A percentile compares a stretch with the other conserved stretches of the same genome.
Conservation (phyloP, 2,329 filamentous ascomycete species). For the Dactylonectria estremocensis region DNA sequence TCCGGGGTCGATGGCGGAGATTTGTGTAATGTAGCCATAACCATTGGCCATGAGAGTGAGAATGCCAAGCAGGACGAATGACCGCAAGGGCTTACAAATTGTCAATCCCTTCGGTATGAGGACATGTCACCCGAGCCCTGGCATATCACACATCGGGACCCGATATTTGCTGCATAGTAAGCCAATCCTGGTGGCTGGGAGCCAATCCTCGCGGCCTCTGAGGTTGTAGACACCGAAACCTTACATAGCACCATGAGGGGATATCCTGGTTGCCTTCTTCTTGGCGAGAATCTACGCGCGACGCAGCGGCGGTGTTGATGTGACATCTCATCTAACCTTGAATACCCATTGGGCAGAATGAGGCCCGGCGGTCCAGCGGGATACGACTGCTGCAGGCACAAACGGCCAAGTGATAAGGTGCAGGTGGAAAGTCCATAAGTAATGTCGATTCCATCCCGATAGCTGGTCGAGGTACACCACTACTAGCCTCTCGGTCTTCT, state of each 20-base stretch:
- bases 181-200: neutral
- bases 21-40: neutral
- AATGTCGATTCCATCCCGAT: neutral
- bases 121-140: neutral
- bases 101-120: neutral
- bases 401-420: neutral
- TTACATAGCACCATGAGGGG: too few relatives aligned
- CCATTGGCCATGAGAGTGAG: neutral
- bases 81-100: neutral
- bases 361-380: neutral
- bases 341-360: slow-evolving; percentile 1
- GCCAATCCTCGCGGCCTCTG: too few relatives aligned
- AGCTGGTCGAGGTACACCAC: neutral
- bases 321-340: slow-evolving; percentile 8
- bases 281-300: neutral
- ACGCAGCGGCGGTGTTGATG: slow-evolving; percentile 1
- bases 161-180: neutral
- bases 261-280: neutral
- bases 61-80: neutral
- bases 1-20: neutral
- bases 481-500: neutral
- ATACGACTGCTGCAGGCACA: neutral
- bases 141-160: neutral
- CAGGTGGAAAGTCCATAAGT: slow-evolving; percentile 2
- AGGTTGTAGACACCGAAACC: neutral